Evolutionary conservation across 2,329 filamentous ascomycete genomes (phyloP), one percentile per base, ranked within the genome.

Genomic region (Leptographium procerum): DNA sequence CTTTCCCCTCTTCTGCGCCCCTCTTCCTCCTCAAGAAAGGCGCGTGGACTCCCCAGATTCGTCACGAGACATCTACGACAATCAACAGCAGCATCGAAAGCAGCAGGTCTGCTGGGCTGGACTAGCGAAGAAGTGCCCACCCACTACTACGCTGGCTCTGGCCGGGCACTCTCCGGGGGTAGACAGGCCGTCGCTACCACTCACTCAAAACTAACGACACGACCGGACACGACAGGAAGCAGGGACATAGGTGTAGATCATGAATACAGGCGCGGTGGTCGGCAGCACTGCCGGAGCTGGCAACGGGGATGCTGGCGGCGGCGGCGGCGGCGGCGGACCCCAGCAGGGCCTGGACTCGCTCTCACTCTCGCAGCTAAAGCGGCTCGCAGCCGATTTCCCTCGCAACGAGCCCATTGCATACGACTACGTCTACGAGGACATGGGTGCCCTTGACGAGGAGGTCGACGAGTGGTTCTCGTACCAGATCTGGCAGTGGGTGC

Each of bases 381-480:
- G 82, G 63, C 81, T 91, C 57, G 86, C 91, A 22, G 82, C 84
- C 62, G 88, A 91, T 60, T 84, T 89, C 64, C 87, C 87, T 19
- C 83, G 82, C 62, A 69, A 78, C 56, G 87, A 91, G 64, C 81
- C 86, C 55, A 77, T 80, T 50, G 83, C 84, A 13, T 99, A 99
- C 75, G 91, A 94, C 61, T 99, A 96, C 69, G 82, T 82, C 62
- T 92, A 92, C 73, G 75, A 81, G 29, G 88, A 92, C 70, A 80
- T 81, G 58, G 85, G 86, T 26, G 76, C 83, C 0, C 86, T 95
- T 65, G 84, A 88, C 22, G 89, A 94, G 63, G 94, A 99, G 75
- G 79, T 99, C 53, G 90, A 97, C 69, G 94, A 99, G 73, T 99
- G 94, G 94, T 99, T 99, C 72, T 85, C 87, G 57, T 96, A 97